These are phyloP conservation scores for Ogataea nitratoaversa DNA, from an alignment of 805 yeast species.

Conservation along the genomic window DNA sequence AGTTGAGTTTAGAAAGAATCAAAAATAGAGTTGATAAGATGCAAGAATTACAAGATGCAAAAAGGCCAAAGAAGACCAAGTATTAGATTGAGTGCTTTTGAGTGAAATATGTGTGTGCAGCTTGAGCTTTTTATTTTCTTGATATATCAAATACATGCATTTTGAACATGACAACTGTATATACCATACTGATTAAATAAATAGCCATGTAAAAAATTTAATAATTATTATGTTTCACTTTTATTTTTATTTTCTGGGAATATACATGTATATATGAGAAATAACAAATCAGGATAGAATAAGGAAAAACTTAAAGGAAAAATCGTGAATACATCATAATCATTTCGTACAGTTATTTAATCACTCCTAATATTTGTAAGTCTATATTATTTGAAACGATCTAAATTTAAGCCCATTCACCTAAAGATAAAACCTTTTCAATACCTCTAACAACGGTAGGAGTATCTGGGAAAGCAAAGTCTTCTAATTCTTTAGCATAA, in stretches of 20 bases:
- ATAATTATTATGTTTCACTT: constrained; percentile 1
- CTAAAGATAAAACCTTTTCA: constrained; percentile 70
- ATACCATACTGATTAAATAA: not conserved
- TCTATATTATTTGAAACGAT: no score
- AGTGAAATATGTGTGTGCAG: no score
- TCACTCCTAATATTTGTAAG: no score
- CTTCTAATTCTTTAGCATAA: constrained; percentile 92
- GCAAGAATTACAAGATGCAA: constrained; percentile 27
- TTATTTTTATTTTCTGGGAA: not conserved
- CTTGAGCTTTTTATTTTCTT: no score
- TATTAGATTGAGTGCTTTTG: constrained; percentile 3
- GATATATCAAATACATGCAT: no score
- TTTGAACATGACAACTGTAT: no score
- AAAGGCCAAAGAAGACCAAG: constrained; percentile 2
- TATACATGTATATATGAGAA: not conserved
- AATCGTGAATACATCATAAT: no score
- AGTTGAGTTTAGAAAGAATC: constrained; percentile 63
- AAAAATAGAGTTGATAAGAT: constrained; percentile 42
- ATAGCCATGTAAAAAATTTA: no score
- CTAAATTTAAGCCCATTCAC: constrained; percentile 32
- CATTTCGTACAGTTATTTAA: no score
- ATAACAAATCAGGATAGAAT: not conserved
- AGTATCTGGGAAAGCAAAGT: constrained; percentile 97
- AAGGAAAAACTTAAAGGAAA: not conserved
- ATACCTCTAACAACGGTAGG: constrained; percentile 84